phyloP scores from a whole-genome alignment of 2,329 filamentous ascomycete species.

The Exutisphaerella laricina region DNA sequence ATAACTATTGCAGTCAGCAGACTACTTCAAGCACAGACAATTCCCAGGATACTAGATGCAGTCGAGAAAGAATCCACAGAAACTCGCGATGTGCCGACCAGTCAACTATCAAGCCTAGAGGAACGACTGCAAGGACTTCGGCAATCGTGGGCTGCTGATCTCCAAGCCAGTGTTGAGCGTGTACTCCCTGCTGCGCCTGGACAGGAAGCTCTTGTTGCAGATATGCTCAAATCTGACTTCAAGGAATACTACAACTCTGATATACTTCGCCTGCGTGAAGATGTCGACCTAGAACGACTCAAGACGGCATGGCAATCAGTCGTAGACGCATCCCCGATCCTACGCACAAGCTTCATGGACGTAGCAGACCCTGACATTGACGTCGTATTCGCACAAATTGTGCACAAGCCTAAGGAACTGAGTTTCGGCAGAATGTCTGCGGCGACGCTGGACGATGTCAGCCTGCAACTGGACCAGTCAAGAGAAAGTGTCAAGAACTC shows the following conservation, averaged over 20 bases:
- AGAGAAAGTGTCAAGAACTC: conserved; percentile 36
- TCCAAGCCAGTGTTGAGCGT: conserved; percentile 43
- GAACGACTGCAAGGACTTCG: conserved; percentile 10
- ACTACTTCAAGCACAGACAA: conserved; percentile 68
- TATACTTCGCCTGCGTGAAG: conserved; percentile 55
- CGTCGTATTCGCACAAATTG: conserved; percentile 52
- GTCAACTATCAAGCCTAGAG: conserved; percentile 13
- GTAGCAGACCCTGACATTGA: conserved; percentile 57
- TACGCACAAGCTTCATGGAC: conserved; percentile 68
- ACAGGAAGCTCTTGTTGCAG: conserved; percentile 79
- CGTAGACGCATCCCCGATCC: conserved; percentile 58
- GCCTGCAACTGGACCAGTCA: conserved; percentile 30
- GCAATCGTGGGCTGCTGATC: conserved; percentile 1
- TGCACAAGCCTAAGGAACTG: conserved; percentile 35
- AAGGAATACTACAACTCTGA: conserved; percentile 82
- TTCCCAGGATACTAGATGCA: conserved; percentile 52
- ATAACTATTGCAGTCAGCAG: conserved; percentile 63
- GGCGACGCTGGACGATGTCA: conserved; percentile 27
- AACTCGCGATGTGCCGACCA: conserved; percentile 12
- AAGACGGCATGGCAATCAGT: conserved; percentile 58
- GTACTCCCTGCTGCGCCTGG: conserved; percentile 73
- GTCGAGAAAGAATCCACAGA: conserved; percentile 2
- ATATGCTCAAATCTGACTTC: conserved; percentile 72
- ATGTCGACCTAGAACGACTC: conserved; percentile 53
- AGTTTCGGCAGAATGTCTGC: conserved; percentile 33